These are phyloP conservation scores for Diaporthe vaccinii DNA, from an alignment of 2,329 filamentous ascomycete genomes.

Conservation along the genomic window DNA sequence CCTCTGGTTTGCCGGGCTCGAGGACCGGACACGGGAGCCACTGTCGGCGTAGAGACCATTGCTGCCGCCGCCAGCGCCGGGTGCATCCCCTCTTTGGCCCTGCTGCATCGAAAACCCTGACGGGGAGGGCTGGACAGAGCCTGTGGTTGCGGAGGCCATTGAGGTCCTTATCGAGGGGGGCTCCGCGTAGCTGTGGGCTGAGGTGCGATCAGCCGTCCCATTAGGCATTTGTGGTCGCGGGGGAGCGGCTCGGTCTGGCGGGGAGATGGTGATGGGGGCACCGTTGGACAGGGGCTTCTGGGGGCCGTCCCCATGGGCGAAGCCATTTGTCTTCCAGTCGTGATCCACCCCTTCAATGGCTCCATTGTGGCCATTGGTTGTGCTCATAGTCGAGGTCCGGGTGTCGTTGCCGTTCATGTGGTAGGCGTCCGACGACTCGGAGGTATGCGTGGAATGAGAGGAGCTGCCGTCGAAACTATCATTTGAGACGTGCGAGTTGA, in stretches of 20 bases:
- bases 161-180: conserved; percentile 49
- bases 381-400: conserved; percentile 56
- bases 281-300: conserved; percentile 47
- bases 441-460: conserved; percentile 66
- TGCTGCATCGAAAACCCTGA: conserved; percentile 51
- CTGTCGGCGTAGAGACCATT: conserved; percentile 14
- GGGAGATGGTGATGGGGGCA: conserved; percentile 41
- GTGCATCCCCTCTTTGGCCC: conserved; percentile 44
- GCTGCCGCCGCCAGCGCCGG: conserved; percentile 45
- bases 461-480: conserved; percentile 69
- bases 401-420: conserved; percentile 58
- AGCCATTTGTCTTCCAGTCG: conserved; percentile 45
- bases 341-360: conserved; percentile 54
- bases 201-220: conserved; percentile 44
- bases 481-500: conserved; percentile 60
- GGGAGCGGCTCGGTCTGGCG: conserved; percentile 48
- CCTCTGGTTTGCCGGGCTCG: conserved; percentile 42
- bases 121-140: conserved; percentile 50
- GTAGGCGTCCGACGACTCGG: conserved; percentile 60
- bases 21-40: conserved; percentile 41
- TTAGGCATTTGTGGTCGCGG: conserved; percentile 40
- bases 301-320: conserved; percentile 49
- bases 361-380: conserved; percentile 72
- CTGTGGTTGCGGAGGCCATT: conserved; percentile 49
- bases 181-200: conserved; percentile 50